Evolutionary conservation across 257 asterid genomes (phyloP), one percentile per base, ranked within the genome.

Genomic region (Plantago ovata): DNA sequence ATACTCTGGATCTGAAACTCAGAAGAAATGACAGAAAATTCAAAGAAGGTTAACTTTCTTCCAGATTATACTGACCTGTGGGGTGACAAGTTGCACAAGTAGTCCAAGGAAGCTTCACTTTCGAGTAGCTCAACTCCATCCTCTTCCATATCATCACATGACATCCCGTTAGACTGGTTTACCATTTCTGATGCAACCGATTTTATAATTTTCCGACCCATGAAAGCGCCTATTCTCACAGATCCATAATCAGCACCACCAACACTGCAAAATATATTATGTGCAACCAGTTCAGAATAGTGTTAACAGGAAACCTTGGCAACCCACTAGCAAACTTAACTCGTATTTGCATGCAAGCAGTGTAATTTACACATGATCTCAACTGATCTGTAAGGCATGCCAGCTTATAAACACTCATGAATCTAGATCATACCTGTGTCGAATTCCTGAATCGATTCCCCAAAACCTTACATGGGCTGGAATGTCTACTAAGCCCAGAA

Each of bases 191-290:
- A 71, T 9, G 99, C 96, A 53, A 70, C 46, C 38, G 94, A 86
- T 43, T 77, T 86, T 56, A 93, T 76, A 47, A 89, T 82, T 79
- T 74, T 83, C 15, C 79, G 82, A 41, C 99, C 99, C 99, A 93
- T 93, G 71, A 93, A 93, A 69, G 99, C 99, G 64, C 99, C 99
- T 67, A 93, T 77, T 63, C 99, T 77, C 53, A 89, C 99, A 48
- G 99, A 93, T 63, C 97, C 95, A 61, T 93, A 93, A 75, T 93
- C 97, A 42, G 96, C 89, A 40, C 99, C 99, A 7, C 99, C 99
- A 65, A 93, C 95, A 48, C 99, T 93, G 87, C 81, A 80, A 71
- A 71, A 58, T n/a, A 52, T 11, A 24, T 12, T 15, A 22, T 28
- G 10, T 55, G 16, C n/a, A 55, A 22, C 33, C 18, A 20, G 13